Conservation (phyloP, 2,329 filamentous ascomycete species). For the Diaporthe capsici region DNA sequence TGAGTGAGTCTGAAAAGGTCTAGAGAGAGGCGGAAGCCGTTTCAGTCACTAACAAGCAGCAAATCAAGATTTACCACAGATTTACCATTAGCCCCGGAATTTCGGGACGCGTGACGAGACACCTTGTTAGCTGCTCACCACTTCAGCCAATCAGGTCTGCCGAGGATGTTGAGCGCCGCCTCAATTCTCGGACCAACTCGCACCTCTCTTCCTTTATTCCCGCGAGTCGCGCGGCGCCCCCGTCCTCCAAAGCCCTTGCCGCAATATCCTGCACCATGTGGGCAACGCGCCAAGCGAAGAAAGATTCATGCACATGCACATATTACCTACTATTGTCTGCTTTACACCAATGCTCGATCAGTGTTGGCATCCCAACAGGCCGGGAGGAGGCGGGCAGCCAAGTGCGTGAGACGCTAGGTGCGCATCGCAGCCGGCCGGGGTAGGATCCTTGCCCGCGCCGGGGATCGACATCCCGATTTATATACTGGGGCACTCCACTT, state of each 20-base stretch:
- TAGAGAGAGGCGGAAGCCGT: neutral
- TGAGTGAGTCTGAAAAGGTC: neutral
- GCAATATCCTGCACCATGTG: constrained; percentile 6
- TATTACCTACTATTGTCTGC: neutral
- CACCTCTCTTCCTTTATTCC: constrained; percentile 9
- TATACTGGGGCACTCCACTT: constrained; percentile 26
- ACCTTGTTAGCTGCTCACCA: neutral
- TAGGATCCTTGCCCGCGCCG: neutral
- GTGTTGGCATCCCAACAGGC: constrained; percentile 1
- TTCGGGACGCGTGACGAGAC: constrained; percentile 28
- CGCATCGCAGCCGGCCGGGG: neutral
- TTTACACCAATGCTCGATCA: neutral
- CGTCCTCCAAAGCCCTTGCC: constrained; percentile 4
- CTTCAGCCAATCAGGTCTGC: constrained; percentile 16
- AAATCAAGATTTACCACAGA: constrained; percentile 17
- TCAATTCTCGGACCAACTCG: constrained; percentile 30
- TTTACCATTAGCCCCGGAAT: constrained; percentile 34
- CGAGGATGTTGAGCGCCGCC: neutral
- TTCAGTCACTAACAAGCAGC: neutral
- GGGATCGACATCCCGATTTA: constrained; percentile 30
- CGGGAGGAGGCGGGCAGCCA: neutral
- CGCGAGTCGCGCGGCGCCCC: constrained; percentile 21
- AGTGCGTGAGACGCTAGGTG: neutral
- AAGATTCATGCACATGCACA: constrained; percentile 19
- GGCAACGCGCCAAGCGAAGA: constrained; percentile 5